These are phyloP conservation scores for Pichia phayaonensis DNA, from an alignment of 805 yeast species.

Conservation along the genomic window DNA sequence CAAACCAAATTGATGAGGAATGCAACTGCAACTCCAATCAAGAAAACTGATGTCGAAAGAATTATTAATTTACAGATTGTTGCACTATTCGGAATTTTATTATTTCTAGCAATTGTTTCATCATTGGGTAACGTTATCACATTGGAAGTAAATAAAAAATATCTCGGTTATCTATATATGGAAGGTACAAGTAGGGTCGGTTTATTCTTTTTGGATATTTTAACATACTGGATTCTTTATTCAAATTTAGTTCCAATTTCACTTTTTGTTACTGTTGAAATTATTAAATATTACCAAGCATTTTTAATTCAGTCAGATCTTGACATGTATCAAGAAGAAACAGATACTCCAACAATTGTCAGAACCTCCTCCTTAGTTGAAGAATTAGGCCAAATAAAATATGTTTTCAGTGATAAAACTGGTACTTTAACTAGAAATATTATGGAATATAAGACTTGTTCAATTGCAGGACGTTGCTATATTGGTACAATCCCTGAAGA, in stretches of 20 bases:
- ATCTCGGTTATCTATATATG: conserved; percentile 57
- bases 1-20: conserved; percentile 97
- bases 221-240: conserved; percentile 93
- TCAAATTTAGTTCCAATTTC: conserved; percentile 98
- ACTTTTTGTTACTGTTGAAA: conserved; percentile 90
- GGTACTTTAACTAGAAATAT: conserved; percentile 94
- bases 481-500: conserved; percentile 90
- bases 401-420: conserved; percentile 93
- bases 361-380: conserved; percentile 94
- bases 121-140: conserved; percentile 82
- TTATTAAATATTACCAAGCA: conserved; percentile 93
- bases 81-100: conserved; percentile 75
- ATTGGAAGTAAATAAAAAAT: conserved; percentile 42
- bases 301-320: conserved; percentile 88
- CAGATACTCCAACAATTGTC: conserved; percentile 92
- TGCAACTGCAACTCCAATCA: conserved; percentile 98
- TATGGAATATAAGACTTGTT: conserved; percentile 92
- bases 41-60: conserved; percentile 93
- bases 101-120: conserved; percentile 69
- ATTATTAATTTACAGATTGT: conserved; percentile 88
- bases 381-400: conserved; percentile 94
- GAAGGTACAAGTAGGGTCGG: conserved; percentile 61
- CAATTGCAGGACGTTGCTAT: conserved; percentile 89
- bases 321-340: conserved; percentile 80
- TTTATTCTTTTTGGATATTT: conserved; percentile 74